Conservation (phyloP, 352 stramenopile genomes). For the Globisporangium cylindrosporum region DNA sequence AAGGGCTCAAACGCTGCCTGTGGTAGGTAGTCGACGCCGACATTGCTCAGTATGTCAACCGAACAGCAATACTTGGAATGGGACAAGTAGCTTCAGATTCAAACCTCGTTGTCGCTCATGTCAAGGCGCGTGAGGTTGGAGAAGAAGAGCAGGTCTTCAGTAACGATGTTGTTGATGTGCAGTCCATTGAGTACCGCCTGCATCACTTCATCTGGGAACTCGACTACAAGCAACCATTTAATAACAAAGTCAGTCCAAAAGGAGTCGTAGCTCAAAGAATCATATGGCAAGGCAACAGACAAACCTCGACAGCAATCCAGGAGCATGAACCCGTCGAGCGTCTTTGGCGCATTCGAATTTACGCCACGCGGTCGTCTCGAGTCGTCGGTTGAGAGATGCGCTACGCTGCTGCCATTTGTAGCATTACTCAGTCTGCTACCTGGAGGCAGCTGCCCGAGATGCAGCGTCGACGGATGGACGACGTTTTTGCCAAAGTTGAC, state of each 20-base stretch:
- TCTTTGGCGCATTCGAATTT: slow-evolving; percentile 36
- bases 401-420: background rate
- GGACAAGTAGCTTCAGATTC: background rate
- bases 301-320: slow-evolving; percentile 72
- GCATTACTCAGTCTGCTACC: background rate
- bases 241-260: background rate
- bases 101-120: slow-evolving; percentile 77
- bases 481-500: slow-evolving; percentile 24
- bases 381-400: background rate
- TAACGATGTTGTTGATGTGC: slow-evolving; percentile 58
- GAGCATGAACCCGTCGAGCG: slow-evolving; percentile 75
- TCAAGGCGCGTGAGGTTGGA: slow-evolving; percentile 67
- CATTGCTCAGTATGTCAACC: background rate
- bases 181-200: slow-evolving; percentile 61
- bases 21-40: background rate
- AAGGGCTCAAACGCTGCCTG: slow-evolving; percentile 59
- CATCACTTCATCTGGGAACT: slow-evolving; percentile 77
- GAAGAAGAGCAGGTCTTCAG: slow-evolving; percentile 78
- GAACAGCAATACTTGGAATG: background rate
- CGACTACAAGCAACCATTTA: slow-evolving; percentile 30
- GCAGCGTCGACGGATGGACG: slow-evolving; percentile 23
- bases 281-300: background rate
- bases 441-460: slow-evolving; percentile 9
- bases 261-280: background rate
- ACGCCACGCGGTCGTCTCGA: slow-evolving; percentile 10